Base-by-base conservation (phyloP, 2,329 filamentous ascomycete species). In the Aureobasidium sp. region DNA sequence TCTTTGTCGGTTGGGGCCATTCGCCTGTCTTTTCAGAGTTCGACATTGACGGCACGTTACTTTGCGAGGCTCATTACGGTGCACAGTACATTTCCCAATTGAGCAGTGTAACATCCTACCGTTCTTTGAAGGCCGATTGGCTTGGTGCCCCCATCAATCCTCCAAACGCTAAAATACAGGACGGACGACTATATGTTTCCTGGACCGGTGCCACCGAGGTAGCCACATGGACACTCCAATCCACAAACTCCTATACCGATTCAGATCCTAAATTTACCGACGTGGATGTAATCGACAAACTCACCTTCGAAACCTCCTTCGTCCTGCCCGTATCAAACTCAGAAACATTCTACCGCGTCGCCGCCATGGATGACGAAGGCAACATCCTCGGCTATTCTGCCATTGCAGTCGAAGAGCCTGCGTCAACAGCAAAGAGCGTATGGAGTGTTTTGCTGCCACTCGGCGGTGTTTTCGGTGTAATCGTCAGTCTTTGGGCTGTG, bases 1-100 rank as follows among this genome's bases (percentile, higher is more conserved):
- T 75, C 6, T 62, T 83, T 10, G 71, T 82, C 16, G 77, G 77
- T 54, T 83, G 77, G 74, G 79, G 79, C 3, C 62, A 68, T 54
- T 61, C 64, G 10, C 61, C 62, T 2, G 65, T 68, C 11, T 64
- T 66, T 3, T 70, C 70, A 1, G 71, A 74, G 51, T 61, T 75
- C 59, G 66, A 68, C 0, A 55, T 64, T 1, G 68, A 74, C 17
- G 78, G 78, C 3, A 64, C 70, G 7, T 61, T 75, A 11, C 63
- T 81, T 11, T 80, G 79, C 64, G 74, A 81, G 53, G 69, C 69
- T 2, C 75, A 76, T 59, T 70, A 79, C 61, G 70, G 49, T 48
- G 50, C 57, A 11, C 24, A 44, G 6, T 56, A 68, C 72, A 48
- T 52, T 25, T 51, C 34, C 7, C 1, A 75, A 72, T 0, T 70